These are phyloP conservation scores for Apophysomyces ossiformis DNA, from an alignment of 371 early-diverging fungal species.

Conservation along the genomic window DNA sequence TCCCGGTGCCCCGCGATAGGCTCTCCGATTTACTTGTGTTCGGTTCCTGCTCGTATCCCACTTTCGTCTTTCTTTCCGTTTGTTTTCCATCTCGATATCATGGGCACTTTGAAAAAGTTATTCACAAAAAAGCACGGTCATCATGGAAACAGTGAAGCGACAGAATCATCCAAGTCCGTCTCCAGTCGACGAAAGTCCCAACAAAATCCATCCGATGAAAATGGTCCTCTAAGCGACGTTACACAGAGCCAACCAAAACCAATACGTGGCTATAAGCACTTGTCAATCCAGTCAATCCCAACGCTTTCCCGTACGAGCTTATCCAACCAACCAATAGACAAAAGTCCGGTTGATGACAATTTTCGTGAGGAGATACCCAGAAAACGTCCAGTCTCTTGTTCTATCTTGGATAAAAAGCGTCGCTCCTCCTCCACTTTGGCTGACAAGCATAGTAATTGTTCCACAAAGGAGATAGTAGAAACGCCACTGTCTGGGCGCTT, in stretches of 20 bases:
- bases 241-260: slow-evolving; percentile 5
- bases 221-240: background rate
- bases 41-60: too few species aligned
- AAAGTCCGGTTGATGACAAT: background rate
- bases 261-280: background rate
- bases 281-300: slow-evolving; percentile 1
- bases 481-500: slow-evolving; percentile 8
- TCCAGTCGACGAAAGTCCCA: background rate
- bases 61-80: background rate
- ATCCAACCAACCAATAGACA: background rate
- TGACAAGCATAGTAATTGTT: background rate
- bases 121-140: slow-evolving; percentile 1
- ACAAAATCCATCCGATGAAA: background rate
- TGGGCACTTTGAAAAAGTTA: slow-evolving; percentile 1
- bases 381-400: slow-evolving; percentile 4
- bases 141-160: background rate
- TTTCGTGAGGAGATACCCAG: background rate
- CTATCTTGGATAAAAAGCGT: background rate
- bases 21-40: too few species aligned
- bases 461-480: background rate
- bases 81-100: background rate
- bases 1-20: too few species aligned
- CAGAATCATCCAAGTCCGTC: background rate
- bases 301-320: background rate
- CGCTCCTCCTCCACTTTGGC: background rate